Evolutionary conservation across 257 asterid species (phyloP).

Genomic region (Nicotiana sylvestris): DNA sequence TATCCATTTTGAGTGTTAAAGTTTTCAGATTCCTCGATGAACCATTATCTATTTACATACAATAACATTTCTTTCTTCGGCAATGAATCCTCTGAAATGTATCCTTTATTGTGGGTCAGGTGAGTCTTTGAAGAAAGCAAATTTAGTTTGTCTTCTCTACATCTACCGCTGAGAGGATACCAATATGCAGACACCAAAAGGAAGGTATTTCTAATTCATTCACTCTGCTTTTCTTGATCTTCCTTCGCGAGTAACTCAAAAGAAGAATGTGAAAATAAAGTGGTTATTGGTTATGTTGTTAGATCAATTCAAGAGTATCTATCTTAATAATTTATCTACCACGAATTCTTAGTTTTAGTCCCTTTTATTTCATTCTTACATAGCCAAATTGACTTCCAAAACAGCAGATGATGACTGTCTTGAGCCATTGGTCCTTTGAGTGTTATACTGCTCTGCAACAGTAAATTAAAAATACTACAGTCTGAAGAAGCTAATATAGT

Average conservation of each 20-base stretch:
- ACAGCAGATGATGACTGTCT: background rate
- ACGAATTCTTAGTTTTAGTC: background rate
- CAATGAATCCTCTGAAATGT: slow-evolving; percentile 21
- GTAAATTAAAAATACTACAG: background rate
- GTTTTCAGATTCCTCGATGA: background rate
- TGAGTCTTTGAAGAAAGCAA: slow-evolving; percentile 39
- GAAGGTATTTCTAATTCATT: slow-evolving; percentile 43
- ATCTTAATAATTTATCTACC: background rate
- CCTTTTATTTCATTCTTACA: background rate
- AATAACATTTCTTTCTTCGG: background rate
- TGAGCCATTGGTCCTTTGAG: background rate
- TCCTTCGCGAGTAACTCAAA: background rate
- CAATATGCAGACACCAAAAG: slow-evolving; percentile 77
- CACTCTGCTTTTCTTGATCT: background rate
- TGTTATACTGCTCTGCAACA: background rate
- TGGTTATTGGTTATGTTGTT: background rate
- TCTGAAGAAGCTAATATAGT: background rate
- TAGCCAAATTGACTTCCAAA: background rate
- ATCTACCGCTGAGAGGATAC: slow-evolving; percentile 19
- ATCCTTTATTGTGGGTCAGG: slow-evolving; percentile 46
- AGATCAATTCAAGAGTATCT: background rate
- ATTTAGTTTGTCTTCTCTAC: slow-evolving; percentile 25
- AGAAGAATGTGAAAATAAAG: background rate
- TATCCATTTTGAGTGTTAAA: slow-evolving; percentile 28
- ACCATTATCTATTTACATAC: background rate